Conservation (phyloP, 768 basidiomycete species). For the Pulveroboletus frians region DNA sequence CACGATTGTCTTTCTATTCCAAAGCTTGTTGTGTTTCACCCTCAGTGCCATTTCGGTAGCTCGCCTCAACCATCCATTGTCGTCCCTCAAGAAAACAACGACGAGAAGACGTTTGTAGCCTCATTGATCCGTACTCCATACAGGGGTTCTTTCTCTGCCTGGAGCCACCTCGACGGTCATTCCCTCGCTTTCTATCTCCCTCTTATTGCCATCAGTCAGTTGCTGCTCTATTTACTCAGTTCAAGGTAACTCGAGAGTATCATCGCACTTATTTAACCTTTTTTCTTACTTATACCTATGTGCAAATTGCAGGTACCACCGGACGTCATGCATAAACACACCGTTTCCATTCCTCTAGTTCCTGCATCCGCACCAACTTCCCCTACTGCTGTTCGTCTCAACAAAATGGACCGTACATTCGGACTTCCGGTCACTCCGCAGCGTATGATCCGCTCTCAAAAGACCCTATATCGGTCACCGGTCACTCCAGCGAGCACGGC, state of each 20-base stretch:
- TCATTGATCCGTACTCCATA: conserved; percentile 15
- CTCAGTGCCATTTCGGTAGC: conserved; percentile 22
- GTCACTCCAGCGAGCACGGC: conserved; percentile 49
- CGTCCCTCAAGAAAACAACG: conserved; percentile 13
- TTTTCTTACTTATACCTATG: conserved; percentile 12
- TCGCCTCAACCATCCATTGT: conserved; percentile 11
- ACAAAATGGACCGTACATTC: conserved; percentile 26
- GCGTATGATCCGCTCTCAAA: conserved; percentile 45
- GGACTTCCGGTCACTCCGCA: conserved; percentile 60
- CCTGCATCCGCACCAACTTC: conserved; percentile 44
- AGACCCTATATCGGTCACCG: conserved; percentile 50
- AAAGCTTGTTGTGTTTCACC: conserved; percentile 26
- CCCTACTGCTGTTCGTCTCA: conserved; percentile 36
- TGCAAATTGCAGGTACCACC: conserved; percentile 9
- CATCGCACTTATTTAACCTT: neutral
- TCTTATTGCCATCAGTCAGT: conserved; percentile 21
- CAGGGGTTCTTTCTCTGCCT: conserved; percentile 9
- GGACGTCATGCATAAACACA: conserved; percentile 28
- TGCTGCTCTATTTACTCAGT: conserved; percentile 11
- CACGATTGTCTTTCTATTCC: conserved; percentile 24
- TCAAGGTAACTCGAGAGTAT: conserved; percentile 19
- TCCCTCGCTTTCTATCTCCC: conserved; percentile 22
- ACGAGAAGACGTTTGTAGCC: conserved; percentile 4
- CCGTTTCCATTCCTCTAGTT: conserved; percentile 26
- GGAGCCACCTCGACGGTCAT: conserved; percentile 19